Conservation (phyloP, 78 protist genomes). For the Dictyostelium brefeldianum region DNA sequence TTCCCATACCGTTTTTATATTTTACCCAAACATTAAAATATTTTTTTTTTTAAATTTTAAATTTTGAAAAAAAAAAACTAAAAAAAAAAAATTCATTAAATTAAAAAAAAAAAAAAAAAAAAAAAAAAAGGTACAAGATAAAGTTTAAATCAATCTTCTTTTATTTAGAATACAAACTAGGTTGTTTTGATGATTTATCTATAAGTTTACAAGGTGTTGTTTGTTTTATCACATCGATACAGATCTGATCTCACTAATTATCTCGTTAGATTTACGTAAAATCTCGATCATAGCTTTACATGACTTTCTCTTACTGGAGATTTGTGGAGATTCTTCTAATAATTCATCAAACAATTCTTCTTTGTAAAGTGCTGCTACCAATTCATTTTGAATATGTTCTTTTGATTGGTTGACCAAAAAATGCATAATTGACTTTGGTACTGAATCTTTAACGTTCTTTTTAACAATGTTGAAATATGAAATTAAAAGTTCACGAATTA, state of each 20-base stretch:
- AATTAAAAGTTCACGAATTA: constrained; percentile 83
- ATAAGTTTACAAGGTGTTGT: no score
- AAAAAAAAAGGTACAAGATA: no score
- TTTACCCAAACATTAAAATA: no score
- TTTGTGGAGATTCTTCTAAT: constrained; percentile 83
- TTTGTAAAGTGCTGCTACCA: constrained; percentile 88
- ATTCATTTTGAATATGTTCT: constrained; percentile 87
- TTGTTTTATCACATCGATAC: no score
- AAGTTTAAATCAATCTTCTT: no score
- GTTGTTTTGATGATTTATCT: no score
- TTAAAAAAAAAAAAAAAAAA: no score
- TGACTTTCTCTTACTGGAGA: constrained; percentile 75
- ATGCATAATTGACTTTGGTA: constrained; percentile 97
- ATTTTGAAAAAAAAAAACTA: no score
- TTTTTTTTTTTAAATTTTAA: no score
- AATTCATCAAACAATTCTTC: constrained; percentile 92
- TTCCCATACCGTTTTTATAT: no score
- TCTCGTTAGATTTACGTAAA: constrained; percentile 84
- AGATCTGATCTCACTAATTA: constrained; percentile 89
- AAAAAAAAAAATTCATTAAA: no score
- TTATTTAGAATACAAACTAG: no score
- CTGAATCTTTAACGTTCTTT: constrained; percentile 92
- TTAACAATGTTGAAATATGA: constrained; percentile 91
- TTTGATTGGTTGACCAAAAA: constrained; percentile 93
- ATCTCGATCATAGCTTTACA: constrained; percentile 81